phyloP scores from a whole-genome alignment of 257 asterid genomes.

The Solanum virginianum region DNA sequence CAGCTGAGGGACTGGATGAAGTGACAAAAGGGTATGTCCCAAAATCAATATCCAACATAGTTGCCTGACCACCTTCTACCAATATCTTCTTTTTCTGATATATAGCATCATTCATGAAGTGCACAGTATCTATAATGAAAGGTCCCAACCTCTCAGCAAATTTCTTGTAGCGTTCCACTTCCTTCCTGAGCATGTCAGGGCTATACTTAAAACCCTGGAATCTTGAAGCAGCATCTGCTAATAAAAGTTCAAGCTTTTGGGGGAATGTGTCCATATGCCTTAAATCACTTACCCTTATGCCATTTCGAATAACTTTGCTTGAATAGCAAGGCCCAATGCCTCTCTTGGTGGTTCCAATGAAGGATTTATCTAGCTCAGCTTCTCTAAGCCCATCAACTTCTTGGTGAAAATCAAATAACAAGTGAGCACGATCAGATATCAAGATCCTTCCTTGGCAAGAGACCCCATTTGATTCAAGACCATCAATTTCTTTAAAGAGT shows the following conservation, averaged over 20 bases:
- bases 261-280: conserved; percentile 95
- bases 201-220: conserved; percentile 56
- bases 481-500: conserved; percentile 71
- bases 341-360: conserved; percentile 92
- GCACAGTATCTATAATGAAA: conserved; percentile 69
- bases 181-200: conserved; percentile 81
- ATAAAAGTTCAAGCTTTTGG: conserved; percentile 75
- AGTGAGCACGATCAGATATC: conserved; percentile 91
- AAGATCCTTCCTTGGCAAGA: conserved; percentile 76
- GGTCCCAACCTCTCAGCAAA: conserved; percentile 93
- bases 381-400: conserved; percentile 79
- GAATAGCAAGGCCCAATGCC: conserved; percentile 97
- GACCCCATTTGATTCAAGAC: too few species aligned
- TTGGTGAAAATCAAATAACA: conserved; percentile 90
- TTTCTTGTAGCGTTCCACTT: conserved; percentile 65
- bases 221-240: conserved; percentile 83
- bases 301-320: conserved; percentile 88
- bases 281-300: conserved; percentile 83
- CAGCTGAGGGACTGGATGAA: conserved; percentile 95
- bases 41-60: conserved; percentile 91
- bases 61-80: conserved; percentile 99
- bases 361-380: conserved; percentile 81
- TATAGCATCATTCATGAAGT: conserved; percentile 72
- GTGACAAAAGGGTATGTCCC: conserved; percentile 97
- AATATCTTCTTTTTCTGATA: conserved; percentile 51